These are phyloP conservation scores for Ampelocalamus luodianensis DNA, from an alignment of 176 grass and related monocot species.

Conservation along the genomic window DNA sequence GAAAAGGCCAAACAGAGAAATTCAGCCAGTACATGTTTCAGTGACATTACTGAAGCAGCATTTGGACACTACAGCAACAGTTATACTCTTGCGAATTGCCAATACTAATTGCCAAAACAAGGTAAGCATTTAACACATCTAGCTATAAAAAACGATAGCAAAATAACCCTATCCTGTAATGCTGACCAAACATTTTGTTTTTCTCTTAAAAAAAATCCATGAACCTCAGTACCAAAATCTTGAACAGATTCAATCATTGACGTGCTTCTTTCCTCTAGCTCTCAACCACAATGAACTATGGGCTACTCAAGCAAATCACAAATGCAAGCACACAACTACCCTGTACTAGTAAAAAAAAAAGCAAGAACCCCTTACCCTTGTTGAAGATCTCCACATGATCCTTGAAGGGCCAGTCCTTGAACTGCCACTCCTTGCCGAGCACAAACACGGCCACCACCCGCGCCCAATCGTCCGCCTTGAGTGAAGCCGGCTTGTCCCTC, in stretches of 20 bases:
- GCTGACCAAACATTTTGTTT: neutral
- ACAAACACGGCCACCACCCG: conserved; percentile 86
- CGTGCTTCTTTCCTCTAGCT: neutral
- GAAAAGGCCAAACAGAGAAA: neutral
- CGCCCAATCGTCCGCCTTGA: conserved; percentile 86
- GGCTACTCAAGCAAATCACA: neutral
- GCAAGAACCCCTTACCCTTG: conserved; percentile 58
- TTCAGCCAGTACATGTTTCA: neutral
- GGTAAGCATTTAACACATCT: neutral
- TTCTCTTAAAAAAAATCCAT: neutral
- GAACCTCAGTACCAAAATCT: neutral
- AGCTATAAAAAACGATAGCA: neutral
- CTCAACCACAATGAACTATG: neutral
- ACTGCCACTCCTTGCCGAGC: conserved; percentile 97
- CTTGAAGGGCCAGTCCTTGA: conserved; percentile 99
- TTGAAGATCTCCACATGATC: conserved; percentile 97
- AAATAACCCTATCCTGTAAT: neutral
- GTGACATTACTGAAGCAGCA: neutral
- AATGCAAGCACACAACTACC: neutral
- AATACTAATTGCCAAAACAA: neutral
- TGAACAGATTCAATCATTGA: neutral
- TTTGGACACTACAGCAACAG: neutral
- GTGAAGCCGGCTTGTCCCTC: conserved; percentile 78
- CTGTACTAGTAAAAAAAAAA: neutral
- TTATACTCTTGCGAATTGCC: neutral